A percentile compares a stretch with the other conserved stretches of the same genome.
Evolutionary conservation across 2,329 filamentous ascomycete genomes (phyloP).

Genomic region (Hymenoscyphus infarciens): DNA sequence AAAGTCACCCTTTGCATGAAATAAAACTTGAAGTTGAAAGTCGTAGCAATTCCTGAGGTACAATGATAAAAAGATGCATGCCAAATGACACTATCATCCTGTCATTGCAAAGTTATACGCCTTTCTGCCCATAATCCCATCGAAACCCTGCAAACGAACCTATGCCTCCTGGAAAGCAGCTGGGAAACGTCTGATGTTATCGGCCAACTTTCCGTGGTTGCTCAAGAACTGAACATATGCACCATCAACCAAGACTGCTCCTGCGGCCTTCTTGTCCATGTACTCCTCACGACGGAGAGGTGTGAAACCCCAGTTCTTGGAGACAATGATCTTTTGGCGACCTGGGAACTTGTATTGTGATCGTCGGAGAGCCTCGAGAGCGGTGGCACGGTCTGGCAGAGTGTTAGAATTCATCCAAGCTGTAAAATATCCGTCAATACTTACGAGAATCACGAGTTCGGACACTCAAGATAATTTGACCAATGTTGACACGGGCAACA

Average conservation of each 20-base stretch:
- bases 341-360: conserved; percentile 99
- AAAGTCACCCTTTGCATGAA: conserved; percentile 4
- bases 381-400: conserved; percentile 71
- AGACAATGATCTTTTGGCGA: conserved; percentile 99
- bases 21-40: conserved; percentile 15
- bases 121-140: conserved; percentile 23
- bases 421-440: conserved; percentile 36
- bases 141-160: conserved; percentile 14
- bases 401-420: conserved; percentile 29
- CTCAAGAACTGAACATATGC: conserved; percentile 99
- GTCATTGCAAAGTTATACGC: conserved; percentile 32
- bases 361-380: conserved; percentile 97
- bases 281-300: conserved; percentile 97
- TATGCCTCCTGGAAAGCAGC: conserved; percentile 66
- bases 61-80: conserved; percentile 28
- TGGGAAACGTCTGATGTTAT: conserved; percentile 94
- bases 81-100: conserved; percentile 26
- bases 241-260: conserved; percentile 93
- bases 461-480: conserved; percentile 96
- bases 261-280: conserved; percentile 88
- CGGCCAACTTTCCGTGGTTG: conserved; percentile 81
- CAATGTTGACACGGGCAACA: conserved; percentile 99
- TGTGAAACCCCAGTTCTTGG: conserved; percentile 99
- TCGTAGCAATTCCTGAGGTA: conserved; percentile 33
- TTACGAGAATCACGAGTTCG: conserved; percentile 90